Evolutionary conservation across 352 stramenopile species (phyloP).

Genomic region (Globisporangium nodosum): DNA sequence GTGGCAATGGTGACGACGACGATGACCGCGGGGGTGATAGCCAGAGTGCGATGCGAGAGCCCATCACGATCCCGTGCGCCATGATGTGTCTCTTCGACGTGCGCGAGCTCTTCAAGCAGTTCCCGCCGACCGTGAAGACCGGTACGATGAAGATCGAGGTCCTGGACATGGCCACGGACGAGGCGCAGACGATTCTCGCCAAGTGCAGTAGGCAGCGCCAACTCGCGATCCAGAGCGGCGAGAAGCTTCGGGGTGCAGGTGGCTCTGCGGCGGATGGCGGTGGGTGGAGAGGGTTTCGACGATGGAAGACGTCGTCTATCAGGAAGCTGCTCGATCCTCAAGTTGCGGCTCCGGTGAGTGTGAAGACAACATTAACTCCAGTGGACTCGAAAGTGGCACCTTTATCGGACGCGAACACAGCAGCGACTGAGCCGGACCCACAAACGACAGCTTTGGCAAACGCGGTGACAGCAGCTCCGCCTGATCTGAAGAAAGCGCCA

Average conservation of each 20-base stretch:
- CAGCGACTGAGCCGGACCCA: too few species aligned
- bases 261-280: too few species aligned
- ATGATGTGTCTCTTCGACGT: constrained; percentile 69
- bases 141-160: constrained; percentile 46
- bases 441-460: too few species aligned
- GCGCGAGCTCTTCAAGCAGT: constrained; percentile 56
- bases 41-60: not conserved
- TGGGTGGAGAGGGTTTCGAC: constrained; percentile 25
- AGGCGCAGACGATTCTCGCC: constrained; percentile 8
- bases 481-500: constrained; percentile 7
- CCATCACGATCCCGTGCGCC: constrained; percentile 47
- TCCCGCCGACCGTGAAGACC: constrained; percentile 37
- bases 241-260: too few species aligned
- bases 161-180: constrained; percentile 16
- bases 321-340: constrained; percentile 46
- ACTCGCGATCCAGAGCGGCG: constrained; percentile 1
- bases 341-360: not conserved
- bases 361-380: not conserved
- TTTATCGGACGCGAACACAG: too few species aligned
- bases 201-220: constrained; percentile 19
- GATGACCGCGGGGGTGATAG: not conserved
- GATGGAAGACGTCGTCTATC: constrained; percentile 39
- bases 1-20: not conserved
- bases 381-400: too few species aligned
- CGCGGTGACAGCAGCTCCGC: not conserved